A percentile compares a stretch with the other conserved stretches of the same genome.
These are phyloP conservation scores for Mucor plumbeus DNA, from an alignment of 371 early-diverging fungal species.

Conservation along the genomic window DNA sequence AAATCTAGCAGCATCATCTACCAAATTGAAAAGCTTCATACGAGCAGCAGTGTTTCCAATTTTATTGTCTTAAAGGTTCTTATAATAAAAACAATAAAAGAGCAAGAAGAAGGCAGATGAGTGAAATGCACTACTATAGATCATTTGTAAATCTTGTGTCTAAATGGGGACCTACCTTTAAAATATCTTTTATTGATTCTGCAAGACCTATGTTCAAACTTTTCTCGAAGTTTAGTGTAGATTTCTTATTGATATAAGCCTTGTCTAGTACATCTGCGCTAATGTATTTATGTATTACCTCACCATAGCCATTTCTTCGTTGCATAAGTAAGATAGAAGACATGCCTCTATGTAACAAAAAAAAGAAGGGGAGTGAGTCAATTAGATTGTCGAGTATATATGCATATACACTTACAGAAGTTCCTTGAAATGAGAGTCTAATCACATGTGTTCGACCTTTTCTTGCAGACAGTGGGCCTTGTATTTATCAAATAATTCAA, in stretches of 20 bases:
- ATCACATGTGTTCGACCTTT: neutral
- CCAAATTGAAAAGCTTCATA: neutral
- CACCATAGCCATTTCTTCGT: neutral
- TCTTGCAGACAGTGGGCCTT: too few species aligned
- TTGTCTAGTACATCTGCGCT: neutral
- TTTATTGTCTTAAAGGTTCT: neutral
- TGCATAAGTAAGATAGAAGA: neutral
- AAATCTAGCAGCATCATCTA: neutral
- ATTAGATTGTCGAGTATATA: neutral
- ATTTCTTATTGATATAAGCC: neutral
- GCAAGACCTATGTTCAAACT: neutral
- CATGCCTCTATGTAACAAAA: neutral
- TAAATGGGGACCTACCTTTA: slow-evolving; percentile 3
- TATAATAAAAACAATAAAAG: neutral
- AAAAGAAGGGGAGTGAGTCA: neutral
- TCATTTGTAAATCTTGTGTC: neutral
- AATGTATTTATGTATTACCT: neutral
- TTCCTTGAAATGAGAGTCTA: neutral
- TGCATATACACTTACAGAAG: neutral
- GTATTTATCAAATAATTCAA: too few species aligned
- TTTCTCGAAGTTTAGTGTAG: neutral
- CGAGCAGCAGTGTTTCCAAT: neutral
- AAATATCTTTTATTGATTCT: neutral
- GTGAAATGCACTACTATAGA: neutral
- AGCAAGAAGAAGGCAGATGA: neutral